These are phyloP conservation scores for Atalantia buxifolia DNA, from an alignment of 345 rosid genomes.

Conservation along the genomic window DNA sequence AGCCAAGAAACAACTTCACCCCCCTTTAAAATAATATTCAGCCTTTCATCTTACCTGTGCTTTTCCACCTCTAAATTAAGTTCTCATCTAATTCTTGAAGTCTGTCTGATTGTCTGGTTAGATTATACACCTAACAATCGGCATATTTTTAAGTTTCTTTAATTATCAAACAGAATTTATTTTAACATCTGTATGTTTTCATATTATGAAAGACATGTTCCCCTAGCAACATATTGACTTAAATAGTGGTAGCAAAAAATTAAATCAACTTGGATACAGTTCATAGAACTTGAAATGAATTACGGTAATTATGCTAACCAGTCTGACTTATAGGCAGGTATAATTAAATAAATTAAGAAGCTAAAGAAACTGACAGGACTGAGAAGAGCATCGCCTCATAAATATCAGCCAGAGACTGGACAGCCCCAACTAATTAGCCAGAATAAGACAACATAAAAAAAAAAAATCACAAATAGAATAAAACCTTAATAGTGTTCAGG, in stretches of 20 bases:
- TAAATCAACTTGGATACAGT: neutral
- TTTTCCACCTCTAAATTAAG: neutral
- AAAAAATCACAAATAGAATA: neutral
- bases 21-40: neutral
- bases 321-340: neutral
- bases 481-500: constrained; percentile 80
- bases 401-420: neutral
- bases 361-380: neutral
- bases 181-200: neutral
- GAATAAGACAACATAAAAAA: neutral
- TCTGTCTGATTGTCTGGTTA: neutral
- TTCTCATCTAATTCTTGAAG: neutral
- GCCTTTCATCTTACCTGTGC: neutral
- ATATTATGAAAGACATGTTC: neutral
- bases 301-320: neutral
- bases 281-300: neutral
- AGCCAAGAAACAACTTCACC: neutral
- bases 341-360: neutral
- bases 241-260: neutral
- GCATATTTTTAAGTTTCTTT: neutral
- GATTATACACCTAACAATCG: neutral
- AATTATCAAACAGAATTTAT: neutral
- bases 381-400: neutral
- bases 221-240: neutral
- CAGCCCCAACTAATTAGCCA: neutral